Evolutionary conservation across 2,329 filamentous ascomycete genomes (phyloP), one percentile per base, ranked within the genome.

Genomic region (Tolypocladium capitatum): DNA sequence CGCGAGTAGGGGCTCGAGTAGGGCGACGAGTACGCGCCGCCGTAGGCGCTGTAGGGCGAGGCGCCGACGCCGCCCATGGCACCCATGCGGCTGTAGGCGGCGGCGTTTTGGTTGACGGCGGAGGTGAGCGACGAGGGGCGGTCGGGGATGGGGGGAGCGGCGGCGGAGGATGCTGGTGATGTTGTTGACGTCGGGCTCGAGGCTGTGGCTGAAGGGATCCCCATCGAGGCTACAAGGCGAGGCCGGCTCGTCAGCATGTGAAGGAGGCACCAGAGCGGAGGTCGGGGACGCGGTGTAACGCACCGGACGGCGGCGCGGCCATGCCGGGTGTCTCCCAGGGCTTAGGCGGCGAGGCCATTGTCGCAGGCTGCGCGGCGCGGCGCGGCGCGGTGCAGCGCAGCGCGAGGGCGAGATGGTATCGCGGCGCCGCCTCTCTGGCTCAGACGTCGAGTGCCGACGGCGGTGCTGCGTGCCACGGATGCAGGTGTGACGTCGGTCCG

Each of bases 311-410:
- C 20, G 31, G 5, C 55, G 70, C 61, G 56, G 73, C 73, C 52
- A 79, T 77, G 67, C 83, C 84, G 55, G 83, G 77, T 66, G 84
- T 80, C 71, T 98, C 92, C 92, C 92, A 98, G 43, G 92, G 92
- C 70, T 98, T 98, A 48, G 92, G 92, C 62, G 92, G 92, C 66
- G 91, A 96, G 53, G 78, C 78, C 75, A 81, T 81, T 53, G 33
- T 51, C 38, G 52, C 32, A 20, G 47, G 43, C n/a, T n/a, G n/a
- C n/a, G n/a, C n/a, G n/a, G n/a, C n/a, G n/a, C n/a, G n/a, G n/a
- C n/a, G n/a, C n/a, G n/a, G n/a, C n/a, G n/a, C n/a, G n/a, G n/a
- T n/a, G n/a, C n/a, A n/a, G n/a, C n/a, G n/a, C 27, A 16, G 16
- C 43, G 9, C 41, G 30, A 30, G 34, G 18, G 21, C 33, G 8